Evolutionary conservation across 495 filamentous ascomycete species (phyloP).

Genomic region (Mycothermus thermophilus): DNA sequence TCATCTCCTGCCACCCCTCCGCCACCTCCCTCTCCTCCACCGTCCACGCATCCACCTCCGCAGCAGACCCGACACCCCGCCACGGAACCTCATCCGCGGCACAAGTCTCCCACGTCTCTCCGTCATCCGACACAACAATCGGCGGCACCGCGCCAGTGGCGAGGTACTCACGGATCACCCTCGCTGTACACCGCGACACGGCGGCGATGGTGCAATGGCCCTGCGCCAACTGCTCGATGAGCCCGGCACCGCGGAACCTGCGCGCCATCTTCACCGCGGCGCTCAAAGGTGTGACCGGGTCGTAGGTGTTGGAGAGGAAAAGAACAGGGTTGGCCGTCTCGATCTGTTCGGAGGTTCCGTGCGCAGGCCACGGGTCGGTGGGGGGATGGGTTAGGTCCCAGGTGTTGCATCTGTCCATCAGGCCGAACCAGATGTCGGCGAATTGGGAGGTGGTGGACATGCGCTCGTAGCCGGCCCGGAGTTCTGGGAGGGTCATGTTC

Average conservation of each 20-base stretch:
- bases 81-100: constrained; percentile 25
- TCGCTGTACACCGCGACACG: constrained; percentile 26
- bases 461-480: constrained; percentile 22
- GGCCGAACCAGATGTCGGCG: constrained; percentile 30
- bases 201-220: constrained; percentile 33
- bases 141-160: constrained; percentile 26
- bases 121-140: constrained; percentile 11
- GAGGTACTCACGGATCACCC: constrained; percentile 26
- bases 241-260: constrained; percentile 30
- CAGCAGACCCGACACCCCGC: not conserved
- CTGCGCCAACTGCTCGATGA: constrained; percentile 30
- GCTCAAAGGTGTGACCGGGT: constrained; percentile 45
- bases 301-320: constrained; percentile 43
- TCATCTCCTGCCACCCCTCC: not conserved
- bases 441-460: constrained; percentile 26
- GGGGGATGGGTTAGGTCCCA: constrained; percentile 13
- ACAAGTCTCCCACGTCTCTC: constrained; percentile 31
- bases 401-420: constrained; percentile 31
- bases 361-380: not conserved
- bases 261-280: constrained; percentile 39
- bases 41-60: not conserved
- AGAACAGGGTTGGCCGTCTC: constrained; percentile 44
- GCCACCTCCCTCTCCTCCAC: not conserved
- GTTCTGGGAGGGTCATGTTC: constrained; percentile 24
- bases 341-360: constrained; percentile 10